These are phyloP conservation scores for Ophiostoma angusticollis DNA, from an alignment of 2,329 filamentous ascomycete species.

Conservation along the genomic window DNA sequence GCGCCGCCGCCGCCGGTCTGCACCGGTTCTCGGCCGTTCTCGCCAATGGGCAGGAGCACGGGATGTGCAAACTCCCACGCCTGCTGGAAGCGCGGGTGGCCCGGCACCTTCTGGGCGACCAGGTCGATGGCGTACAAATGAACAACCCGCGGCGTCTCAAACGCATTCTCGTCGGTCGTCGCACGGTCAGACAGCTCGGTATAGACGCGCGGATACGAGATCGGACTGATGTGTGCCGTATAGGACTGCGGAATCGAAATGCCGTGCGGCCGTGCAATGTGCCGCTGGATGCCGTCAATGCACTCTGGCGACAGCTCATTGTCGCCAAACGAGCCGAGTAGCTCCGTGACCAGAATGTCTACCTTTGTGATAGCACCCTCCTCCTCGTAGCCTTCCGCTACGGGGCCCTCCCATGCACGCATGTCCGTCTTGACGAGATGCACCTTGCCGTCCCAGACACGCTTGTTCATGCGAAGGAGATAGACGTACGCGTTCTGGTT, in stretches of 20 bases:
- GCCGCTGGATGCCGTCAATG: constrained; percentile 85
- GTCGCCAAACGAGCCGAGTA: constrained; percentile 89
- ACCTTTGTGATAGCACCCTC: constrained; percentile 50
- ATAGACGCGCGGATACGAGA: constrained; percentile 74
- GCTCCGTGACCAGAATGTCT: constrained; percentile 87
- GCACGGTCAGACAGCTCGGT: constrained; percentile 60
- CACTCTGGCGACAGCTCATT: constrained; percentile 94
- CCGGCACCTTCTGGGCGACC: constrained; percentile 52
- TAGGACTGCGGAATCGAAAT: constrained; percentile 92
- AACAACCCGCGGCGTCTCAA: constrained; percentile 89
- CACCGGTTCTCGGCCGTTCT: constrained; percentile 41
- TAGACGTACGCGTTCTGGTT: constrained; percentile 96
- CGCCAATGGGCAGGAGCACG: constrained; percentile 32
- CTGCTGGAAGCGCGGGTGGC: constrained; percentile 52
- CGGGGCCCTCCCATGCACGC: constrained; percentile 85
- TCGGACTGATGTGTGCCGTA: constrained; percentile 85
- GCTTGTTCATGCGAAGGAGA: constrained; percentile 72
- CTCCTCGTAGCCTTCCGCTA: constrained; percentile 28
- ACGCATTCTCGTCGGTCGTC: constrained; percentile 53
- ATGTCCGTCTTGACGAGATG: constrained; percentile 93
- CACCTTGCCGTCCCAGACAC: constrained; percentile 67
- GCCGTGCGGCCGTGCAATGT: constrained; percentile 64
- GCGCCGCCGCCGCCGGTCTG: constrained; percentile 57
- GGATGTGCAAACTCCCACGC: constrained; percentile 76
- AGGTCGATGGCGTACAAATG: constrained; percentile 85